Base-by-base conservation (phyloP, 2,329 filamentous ascomycete genomes). In the Diplodia sapinea region DNA sequence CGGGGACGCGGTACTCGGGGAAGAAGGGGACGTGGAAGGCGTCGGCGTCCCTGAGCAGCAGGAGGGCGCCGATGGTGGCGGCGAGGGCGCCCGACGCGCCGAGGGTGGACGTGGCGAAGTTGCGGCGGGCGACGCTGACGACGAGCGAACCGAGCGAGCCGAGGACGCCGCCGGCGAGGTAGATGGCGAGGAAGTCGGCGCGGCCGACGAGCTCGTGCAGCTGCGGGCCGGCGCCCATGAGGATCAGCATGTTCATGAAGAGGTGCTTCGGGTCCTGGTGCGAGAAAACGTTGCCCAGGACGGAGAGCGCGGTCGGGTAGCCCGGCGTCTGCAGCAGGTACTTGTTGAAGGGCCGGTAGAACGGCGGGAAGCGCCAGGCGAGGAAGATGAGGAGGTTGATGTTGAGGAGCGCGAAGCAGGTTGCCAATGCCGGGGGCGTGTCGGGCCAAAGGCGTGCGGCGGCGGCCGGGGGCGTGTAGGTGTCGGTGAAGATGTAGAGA, bases 271-370 rank as follows among this genome's bases (percentile, higher is more conserved):
- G 71, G 3, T 78, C 79, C 65, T 90, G 86, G 79, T 95, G 92
- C 23, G 88, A 91, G 80, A 93, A 91, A 61, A 87, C 80, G 71
- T 87, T 87, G 40, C 87, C 86, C 33, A 94, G 73, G 69, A 91
- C 77, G 70, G 86, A 85, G 23, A 87, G 68, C 4, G 90, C 84
- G 70, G 84, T 84, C 9, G 91, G 90, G 63, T 88, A 88, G 7
- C 87, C 89, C 7, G 89, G 84, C 9, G 88, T 81, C 43, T 89
- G 77, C 50, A 91, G 81, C 79, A 92, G 88, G 80, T 90, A 90
- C 70, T 83, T 86, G 79, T 92, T 94, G 71, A 93, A 79, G 17
- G 87, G 63, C 13, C 80, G 78, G 89, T 90, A 94, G 36, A 88
- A 72, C 1, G 87, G 86, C 56, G 90, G 89, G 12, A 88, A 71